Conservation (phyloP, 768 basidiomycete species). For the Tricholoma hemisulphureum region DNA sequence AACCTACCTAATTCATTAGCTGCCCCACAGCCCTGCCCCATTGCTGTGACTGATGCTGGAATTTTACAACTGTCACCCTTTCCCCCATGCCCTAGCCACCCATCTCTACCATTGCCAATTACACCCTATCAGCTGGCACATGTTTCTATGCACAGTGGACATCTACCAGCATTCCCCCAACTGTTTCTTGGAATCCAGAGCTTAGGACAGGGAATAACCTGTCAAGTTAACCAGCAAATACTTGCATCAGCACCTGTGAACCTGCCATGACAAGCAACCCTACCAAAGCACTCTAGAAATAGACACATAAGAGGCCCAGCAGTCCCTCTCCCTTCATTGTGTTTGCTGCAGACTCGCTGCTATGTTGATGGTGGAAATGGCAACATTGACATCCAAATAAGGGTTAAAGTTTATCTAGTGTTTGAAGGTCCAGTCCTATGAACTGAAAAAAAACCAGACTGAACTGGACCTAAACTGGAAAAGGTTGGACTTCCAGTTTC, state of each 20-base stretch:
- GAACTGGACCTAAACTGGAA: too few species aligned
- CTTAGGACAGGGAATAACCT: not conserved
- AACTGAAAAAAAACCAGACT: too few species aligned
- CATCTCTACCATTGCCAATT: not conserved
- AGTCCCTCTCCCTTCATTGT: not conserved
- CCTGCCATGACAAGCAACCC: not conserved
- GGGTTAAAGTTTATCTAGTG: not conserved
- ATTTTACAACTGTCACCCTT: not conserved
- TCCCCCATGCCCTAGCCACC: not conserved
- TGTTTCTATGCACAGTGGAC: not conserved
- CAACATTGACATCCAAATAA: not conserved
- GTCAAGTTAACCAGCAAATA: not conserved
- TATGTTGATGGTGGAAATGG: not conserved
- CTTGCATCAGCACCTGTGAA: not conserved
- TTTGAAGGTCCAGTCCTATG: too few species aligned
- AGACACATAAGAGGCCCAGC: not conserved
- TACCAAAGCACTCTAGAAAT: not conserved
- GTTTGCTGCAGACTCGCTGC: not conserved
- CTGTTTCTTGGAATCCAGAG: not conserved
- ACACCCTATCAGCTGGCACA: not conserved
- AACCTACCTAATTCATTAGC: not conserved
- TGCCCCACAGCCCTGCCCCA: not conserved
- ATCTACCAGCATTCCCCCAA: not conserved
- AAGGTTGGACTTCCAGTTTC: too few species aligned
- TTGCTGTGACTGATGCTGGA: not conserved